Evolutionary conservation across 2,329 filamentous ascomycete genomes (phyloP), one percentile per base, ranked within the genome.

Genomic region (Fusarium domesticum): DNA sequence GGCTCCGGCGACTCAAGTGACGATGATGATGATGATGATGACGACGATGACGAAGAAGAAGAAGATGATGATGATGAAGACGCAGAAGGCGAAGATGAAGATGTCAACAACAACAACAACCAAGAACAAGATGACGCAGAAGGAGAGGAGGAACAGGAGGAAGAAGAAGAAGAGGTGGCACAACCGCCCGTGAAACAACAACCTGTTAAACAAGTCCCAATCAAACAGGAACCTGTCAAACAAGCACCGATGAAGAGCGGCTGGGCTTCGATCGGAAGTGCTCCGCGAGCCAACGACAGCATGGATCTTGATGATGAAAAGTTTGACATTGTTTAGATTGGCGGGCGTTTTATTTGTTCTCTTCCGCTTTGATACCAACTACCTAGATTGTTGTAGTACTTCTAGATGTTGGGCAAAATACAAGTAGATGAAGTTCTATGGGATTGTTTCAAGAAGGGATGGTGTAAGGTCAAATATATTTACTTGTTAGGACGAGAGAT

Each of bases 1-100:
- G 79, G 80, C 0, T 77, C 73, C 2, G 79, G 78, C 0, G 76
- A 76, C 2, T 78, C 77, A 1, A 77, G 78, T 3, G 77, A 73
- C 3, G 73, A 73, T 0, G 73, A 69, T 0, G 71, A 66, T 0
- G 71, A 64, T 1, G 73, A 67, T 1, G 70, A 70, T 0, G 70
- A 66, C 0, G 70, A 69, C 2, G 70, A 66, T 0, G 70, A 62
- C 0, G 72, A 67, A 0, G 68, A 63, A 0, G 71, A 66, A 0
- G 72, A 68, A 0, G 68, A 65, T 0, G 68, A 62, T 2, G 68
- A 63, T 0, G 65, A 60, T 0, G 66, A 57, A 3, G 63, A 54
- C 1, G 61, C 50, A 4, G 59, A 49, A 1, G 54, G 50, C 5
- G 61, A 47, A n/a, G 61, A n/a, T n/a, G n/a, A 49, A 1, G 51